Evolutionary conservation across 208 protist genomes (phyloP), one percentile per base, ranked within the genome.

Genomic region (Angomonas deanei): DNA sequence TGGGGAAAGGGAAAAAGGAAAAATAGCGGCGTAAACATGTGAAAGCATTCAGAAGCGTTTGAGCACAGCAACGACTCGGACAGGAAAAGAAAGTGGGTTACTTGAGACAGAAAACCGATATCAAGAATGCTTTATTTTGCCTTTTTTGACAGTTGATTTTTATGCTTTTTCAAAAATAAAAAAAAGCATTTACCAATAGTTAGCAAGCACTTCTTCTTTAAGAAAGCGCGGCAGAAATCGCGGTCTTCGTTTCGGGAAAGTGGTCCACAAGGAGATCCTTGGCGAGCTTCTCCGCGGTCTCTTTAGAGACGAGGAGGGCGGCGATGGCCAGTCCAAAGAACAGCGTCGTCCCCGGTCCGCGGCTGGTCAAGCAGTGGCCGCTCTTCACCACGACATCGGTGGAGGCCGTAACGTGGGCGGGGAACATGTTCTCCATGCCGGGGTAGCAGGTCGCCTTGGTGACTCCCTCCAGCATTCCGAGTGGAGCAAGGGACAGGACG

Each of bases 291-390:
- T 80, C 59, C 0, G 86, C 89, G 2, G 84, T n/a, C 4, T 92
- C 84, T 36, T 67, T 75, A 6, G 78, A 87, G 38, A 55, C 63
- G 54, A 96, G 76, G 5, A 84, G 61, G 15, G 78, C 72, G 31
- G 91, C 86, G 19, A 80, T 86, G 3, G 83, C 86, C 30, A 96
- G 78, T 19, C 47, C 86, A 74, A 93, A 96, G 56, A 82, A 84
- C 39, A 93, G 86, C 32, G 89, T 81, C 5, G 89, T 93, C n/a
- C 82, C 89, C 23, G 89, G 89, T 19, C 84, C 84, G 32, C 74
- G 84, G 70, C 86, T 93, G 19, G 89, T 93, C 49, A 96, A 76
- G 66, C 84, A 92, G 63, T 92, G 90, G 38, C 78, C 84, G 50
- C 74, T 87, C 66, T 74, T 70, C 54, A 93, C 89, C 5, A 96